Conservation (phyloP, 1,139 yeast genomes). For the Suzukiozyma palmioleophila region DNA sequence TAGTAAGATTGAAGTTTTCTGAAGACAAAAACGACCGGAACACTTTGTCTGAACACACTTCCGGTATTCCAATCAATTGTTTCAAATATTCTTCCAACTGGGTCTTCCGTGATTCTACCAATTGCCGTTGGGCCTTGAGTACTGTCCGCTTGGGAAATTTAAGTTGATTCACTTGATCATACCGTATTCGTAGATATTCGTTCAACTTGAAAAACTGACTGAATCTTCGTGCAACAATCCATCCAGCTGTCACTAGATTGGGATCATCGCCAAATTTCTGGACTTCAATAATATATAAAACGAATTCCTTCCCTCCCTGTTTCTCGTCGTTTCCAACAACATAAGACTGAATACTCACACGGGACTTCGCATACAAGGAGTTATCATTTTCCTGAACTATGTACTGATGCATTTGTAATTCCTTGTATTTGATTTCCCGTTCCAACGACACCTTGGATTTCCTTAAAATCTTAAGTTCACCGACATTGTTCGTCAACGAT, state of each 20-base stretch:
- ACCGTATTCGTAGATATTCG: slow-evolving; percentile 53
- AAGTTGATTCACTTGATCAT: slow-evolving; percentile 46
- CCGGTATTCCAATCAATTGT: slow-evolving; percentile 53
- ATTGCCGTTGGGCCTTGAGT: slow-evolving; percentile 56
- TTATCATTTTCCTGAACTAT: slow-evolving; percentile 81
- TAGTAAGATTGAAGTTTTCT: slow-evolving; percentile 50
- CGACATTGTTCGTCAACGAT: slow-evolving; percentile 69
- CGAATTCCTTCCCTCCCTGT: slow-evolving; percentile 53
- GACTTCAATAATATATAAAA: slow-evolving; percentile 73
- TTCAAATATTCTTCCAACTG: slow-evolving; percentile 63
- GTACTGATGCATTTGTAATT: slow-evolving; percentile 73
- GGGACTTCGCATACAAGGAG: slow-evolving; percentile 68
- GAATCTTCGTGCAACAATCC: slow-evolving; percentile 87
- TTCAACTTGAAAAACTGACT: slow-evolving; percentile 78
- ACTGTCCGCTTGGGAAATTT: slow-evolving; percentile 64
- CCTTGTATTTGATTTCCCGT: slow-evolving; percentile 67
- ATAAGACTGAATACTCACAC: slow-evolving; percentile 62
- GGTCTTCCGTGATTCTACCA: slow-evolving; percentile 61
- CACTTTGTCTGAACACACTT: slow-evolving; percentile 67
- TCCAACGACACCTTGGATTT: slow-evolving; percentile 65
- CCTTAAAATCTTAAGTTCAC: slow-evolving; percentile 61
- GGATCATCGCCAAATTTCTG: slow-evolving; percentile 47
- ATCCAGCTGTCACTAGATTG: slow-evolving; percentile 59
- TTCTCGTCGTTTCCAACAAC: slow-evolving; percentile 46
- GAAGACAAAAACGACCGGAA: slow-evolving; percentile 77